Percentiles rank a stretch among this genome's conserved stretches.
Conservation (phyloP, 768 basidiomycete genomes). For the Phaeolepiota aurea region DNA sequence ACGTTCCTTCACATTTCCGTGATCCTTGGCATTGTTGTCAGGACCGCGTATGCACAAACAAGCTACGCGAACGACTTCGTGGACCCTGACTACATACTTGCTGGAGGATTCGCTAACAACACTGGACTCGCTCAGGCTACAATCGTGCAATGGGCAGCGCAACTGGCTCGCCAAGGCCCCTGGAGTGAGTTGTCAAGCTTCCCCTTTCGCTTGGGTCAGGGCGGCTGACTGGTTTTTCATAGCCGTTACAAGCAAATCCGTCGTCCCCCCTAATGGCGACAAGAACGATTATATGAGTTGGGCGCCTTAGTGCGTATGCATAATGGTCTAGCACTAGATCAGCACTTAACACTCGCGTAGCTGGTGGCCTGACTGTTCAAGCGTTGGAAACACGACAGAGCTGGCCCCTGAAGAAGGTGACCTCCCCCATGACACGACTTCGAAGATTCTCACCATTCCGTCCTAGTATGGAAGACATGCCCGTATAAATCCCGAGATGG, state of each 20-base stretch:
- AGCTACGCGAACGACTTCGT: slow-evolving; percentile 51
- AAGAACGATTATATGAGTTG: slow-evolving; percentile 63
- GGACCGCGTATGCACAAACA: slow-evolving; percentile 16
- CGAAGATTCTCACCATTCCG: not conserved
- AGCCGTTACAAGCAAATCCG: slow-evolving; percentile 43
- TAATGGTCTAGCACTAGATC: not conserved
- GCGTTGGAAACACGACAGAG: slow-evolving; percentile 48
- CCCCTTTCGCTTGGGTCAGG: not conserved
- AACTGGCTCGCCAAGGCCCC: slow-evolving; percentile 34
- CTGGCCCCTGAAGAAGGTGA: slow-evolving; percentile 44
- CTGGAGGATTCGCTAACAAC: slow-evolving; percentile 28
- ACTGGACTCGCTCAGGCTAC: slow-evolving; percentile 38
- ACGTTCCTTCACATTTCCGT: slow-evolving; percentile 18
- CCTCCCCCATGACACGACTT: slow-evolving; percentile 3
- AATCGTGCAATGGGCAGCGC: slow-evolving; percentile 38
- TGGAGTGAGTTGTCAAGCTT: slow-evolving; percentile 41
- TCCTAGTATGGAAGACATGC: slow-evolving; percentile 49
- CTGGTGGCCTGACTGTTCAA: slow-evolving; percentile 57
- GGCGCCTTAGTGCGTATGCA: slow-evolving; percentile 51
- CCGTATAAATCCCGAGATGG: slow-evolving; percentile 51
- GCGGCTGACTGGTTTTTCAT: not conserved
- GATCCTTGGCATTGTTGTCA: slow-evolving; percentile 12
- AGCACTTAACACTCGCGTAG: slow-evolving; percentile 16
- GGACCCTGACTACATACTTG: slow-evolving; percentile 39
- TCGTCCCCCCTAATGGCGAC: slow-evolving; percentile 41